Base-by-base conservation (phyloP, 305 asterid genomes). In the Fraxinus nigra region DNA sequence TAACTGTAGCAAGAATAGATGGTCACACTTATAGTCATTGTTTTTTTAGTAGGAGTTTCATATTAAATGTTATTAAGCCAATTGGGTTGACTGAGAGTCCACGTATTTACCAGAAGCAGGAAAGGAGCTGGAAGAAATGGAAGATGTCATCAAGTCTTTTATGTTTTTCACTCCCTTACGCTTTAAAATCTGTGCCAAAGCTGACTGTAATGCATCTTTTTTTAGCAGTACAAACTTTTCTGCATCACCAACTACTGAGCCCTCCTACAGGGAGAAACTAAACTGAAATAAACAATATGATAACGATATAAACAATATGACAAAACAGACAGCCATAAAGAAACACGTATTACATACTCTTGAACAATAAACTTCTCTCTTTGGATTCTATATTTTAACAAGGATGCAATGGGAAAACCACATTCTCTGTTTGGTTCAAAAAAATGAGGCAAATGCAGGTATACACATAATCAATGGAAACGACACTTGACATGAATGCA, bases 211-310 rank as follows among this genome's bases (percentile, higher is more conserved):
- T 76, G 91, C 86, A 82, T 90, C 92, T 76, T 88, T 93, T 81
- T 89, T 92, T 13, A 76, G 88, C 78, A 88, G 82, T 73, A 96
- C 86, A 89, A 90, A 88, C 87, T 90, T 94, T 83, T 96, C 99
- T 34, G 99, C 98, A 84, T 96, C 99, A 79, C 98, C 99, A 72
- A 46, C 75, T 76, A 90, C 85, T 77, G 92, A 81, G 86, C 83
- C 91, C 82, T 88, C 92, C 99, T 96, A 79, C 48, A 65, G 61
- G 81, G 81, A 75, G 37, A 78, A 24, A 72, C 24, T 72, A 73
- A 76, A 78, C 20, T 32, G 75, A 37, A 7, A 81, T 67, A 18
- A 59, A 38, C 35, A 14, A 72, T 30, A 84, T 73, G 73, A 54
- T 9, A 77, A 35, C n/a, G 74, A 35, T 6, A 81, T 65, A 18